Evolutionary conservation across 164 flowering plant genomes (phyloP), one percentile per base, ranked within the genome.

Genomic region (Brasenia schreberi): DNA sequence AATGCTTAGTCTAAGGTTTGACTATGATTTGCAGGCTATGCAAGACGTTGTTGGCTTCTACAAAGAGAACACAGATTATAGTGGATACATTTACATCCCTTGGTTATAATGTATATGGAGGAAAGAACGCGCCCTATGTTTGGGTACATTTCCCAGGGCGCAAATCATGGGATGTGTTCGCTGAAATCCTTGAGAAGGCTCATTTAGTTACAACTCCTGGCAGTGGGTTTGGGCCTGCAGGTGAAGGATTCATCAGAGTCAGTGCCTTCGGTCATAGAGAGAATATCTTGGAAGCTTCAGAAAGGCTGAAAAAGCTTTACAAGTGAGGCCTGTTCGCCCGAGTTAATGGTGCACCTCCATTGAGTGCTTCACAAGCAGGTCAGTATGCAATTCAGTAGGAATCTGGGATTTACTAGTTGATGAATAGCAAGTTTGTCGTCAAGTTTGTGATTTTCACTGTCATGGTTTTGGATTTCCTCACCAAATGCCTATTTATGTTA

Each of bases 201-300:
- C 96, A 91, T 70, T 75, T 94, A n/a, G 90, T 87, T 44, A 89
- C 93, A 6, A 91, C 95, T n/a, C 97, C 98, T 23, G 98, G 96
- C 27, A 85, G 98, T 65, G 98, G 98, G 56, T 94, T 94, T 67
- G 97, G 97, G 72, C 94, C 92, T 19, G 95, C 85, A 27, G 98
- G 98, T 70, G 96, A 94, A 77, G 97, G 96, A 6, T 94, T 89
- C 56, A 42, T 94, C 19, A 81, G 98, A 75, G 97, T 94, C 17
- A 87, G 97, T 67, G 91, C 97, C 66, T 91, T 89, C 66, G 95
- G 96, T 64, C 96, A 89, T 74, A 81, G 97, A 76, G 80, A 62
- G 5, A 84, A 86, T 72, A 74, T 91, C 52, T 58, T 89, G 62
- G 98, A 86, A 77, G 95, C 98, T 23, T 86, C 85, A 45, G 81